Evolutionary conservation across 2,329 filamentous ascomycete species (phyloP).

Genomic region (Tricladium varicosporioides): DNA sequence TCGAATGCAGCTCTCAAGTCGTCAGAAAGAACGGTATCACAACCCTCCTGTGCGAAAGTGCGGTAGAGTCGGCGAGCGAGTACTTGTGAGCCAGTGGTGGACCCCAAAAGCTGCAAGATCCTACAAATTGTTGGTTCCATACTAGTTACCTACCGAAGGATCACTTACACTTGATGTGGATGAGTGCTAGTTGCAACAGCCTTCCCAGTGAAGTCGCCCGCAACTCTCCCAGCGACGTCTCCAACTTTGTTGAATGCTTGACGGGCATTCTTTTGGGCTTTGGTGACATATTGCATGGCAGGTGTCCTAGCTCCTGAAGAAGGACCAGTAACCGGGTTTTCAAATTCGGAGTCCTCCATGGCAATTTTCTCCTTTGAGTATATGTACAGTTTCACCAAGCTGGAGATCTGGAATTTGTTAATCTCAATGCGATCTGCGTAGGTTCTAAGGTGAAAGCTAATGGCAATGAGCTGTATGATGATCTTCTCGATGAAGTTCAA

Average conservation of each 20-base stretch:
- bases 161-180: constrained; percentile 67
- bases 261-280: constrained; percentile 70
- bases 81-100: constrained; percentile 72
- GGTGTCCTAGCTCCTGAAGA: constrained; percentile 58
- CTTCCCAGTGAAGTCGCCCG: constrained; percentile 87
- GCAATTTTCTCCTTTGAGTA: constrained; percentile 62
- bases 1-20: constrained; percentile 79
- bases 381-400: constrained; percentile 61
- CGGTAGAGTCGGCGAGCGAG: constrained; percentile 86
- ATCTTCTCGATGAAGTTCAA: constrained; percentile 91
- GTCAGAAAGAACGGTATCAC: constrained; percentile 73
- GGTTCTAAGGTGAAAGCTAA: constrained; percentile 86
- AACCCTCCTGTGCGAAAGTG: constrained; percentile 73
- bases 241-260: constrained; percentile 77
- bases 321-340: constrained; percentile 33
- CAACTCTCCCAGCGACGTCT: constrained; percentile 80
- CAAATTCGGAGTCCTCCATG: constrained; percentile 75
- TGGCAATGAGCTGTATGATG: constrained; percentile 90
- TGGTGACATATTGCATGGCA: constrained; percentile 64
- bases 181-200: constrained; percentile 67
- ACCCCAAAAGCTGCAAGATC: constrained; percentile 72
- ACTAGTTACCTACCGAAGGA: background rate
- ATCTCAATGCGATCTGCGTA: constrained; percentile 88
- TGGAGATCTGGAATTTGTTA: constrained; percentile 85
- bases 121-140: constrained; percentile 24